Evolutionary conservation across 257 asterid species (phyloP).

Genomic region (Mitragyna speciosa): DNA sequence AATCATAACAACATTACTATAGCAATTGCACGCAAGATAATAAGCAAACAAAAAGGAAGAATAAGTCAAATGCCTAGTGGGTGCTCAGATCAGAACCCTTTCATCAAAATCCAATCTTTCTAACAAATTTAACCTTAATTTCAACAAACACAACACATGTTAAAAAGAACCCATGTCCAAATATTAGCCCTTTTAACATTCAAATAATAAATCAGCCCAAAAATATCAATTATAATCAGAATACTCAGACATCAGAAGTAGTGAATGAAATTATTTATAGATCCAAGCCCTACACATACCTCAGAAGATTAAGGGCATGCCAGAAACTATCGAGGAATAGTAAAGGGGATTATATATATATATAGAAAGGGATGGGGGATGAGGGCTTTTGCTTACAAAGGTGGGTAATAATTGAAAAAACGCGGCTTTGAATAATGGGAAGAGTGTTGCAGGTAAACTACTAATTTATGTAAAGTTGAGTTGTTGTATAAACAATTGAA

Average conservation of each 20-base stretch:
- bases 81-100: background rate
- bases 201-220: background rate
- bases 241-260: background rate
- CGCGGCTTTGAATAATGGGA: conserved; percentile 48
- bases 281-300: conserved; percentile 1
- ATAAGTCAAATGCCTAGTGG: background rate
- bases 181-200: background rate
- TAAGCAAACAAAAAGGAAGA: background rate
- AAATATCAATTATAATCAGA: background rate
- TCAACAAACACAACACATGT: background rate
- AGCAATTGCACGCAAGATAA: background rate
- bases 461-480: background rate
- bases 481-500: background rate
- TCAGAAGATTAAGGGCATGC: background rate
- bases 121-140: background rate
- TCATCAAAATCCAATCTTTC: conserved; percentile 6
- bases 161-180: background rate
- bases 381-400: background rate
- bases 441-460: conserved; percentile 39
- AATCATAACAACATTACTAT: background rate
- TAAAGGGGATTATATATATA: background rate
- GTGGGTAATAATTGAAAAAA: conserved; percentile 9
- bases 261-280: background rate
- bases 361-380: background rate
- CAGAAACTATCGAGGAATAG: background rate